phyloP scores from a whole-genome alignment of 179 eudicot genomes.

The Heliamphora ciliata region DNA sequence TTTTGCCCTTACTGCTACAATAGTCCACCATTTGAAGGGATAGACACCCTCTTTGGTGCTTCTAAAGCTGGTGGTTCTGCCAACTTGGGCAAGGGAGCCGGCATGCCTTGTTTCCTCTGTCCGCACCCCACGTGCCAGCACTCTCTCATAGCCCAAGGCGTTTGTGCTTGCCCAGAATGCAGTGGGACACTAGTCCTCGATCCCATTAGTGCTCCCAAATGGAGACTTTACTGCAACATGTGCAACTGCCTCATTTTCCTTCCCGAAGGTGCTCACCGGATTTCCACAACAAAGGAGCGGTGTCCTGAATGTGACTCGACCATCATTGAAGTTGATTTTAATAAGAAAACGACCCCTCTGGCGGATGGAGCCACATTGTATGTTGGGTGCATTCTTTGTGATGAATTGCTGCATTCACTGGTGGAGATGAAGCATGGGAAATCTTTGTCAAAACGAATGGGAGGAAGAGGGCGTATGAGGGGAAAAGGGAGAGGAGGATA shows the following conservation, averaged over 20 bases:
- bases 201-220: conserved; percentile 88
- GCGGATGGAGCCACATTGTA: conserved; percentile 67
- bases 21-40: conserved; percentile 89
- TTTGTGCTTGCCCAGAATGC: conserved; percentile 94
- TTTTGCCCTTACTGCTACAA: conserved; percentile 97
- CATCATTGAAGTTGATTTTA: conserved; percentile 78
- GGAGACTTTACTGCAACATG: conserved; percentile 86
- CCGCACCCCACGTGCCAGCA: conserved; percentile 90
- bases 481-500: conserved; percentile 39
- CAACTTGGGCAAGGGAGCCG: conserved; percentile 78
- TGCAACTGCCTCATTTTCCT: conserved; percentile 84
- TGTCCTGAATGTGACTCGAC: conserved; percentile 81
- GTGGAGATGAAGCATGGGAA: conserved; percentile 88
- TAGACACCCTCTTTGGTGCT: conserved; percentile 61
- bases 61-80: conserved; percentile 42
- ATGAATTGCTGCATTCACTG: conserved; percentile 75
- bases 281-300: conserved; percentile 59
- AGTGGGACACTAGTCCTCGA: conserved; percentile 87
- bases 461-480: conserved; percentile 62
- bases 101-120: conserved; percentile 91
- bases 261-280: conserved; percentile 84
- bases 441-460: conserved; percentile 50
- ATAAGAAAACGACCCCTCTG: conserved; percentile 83
- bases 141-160: conserved; percentile 81
- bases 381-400: conserved; percentile 78